phyloP scores from a whole-genome alignment of 176 grass and related monocot species.

The Lolium multiflorum region DNA sequence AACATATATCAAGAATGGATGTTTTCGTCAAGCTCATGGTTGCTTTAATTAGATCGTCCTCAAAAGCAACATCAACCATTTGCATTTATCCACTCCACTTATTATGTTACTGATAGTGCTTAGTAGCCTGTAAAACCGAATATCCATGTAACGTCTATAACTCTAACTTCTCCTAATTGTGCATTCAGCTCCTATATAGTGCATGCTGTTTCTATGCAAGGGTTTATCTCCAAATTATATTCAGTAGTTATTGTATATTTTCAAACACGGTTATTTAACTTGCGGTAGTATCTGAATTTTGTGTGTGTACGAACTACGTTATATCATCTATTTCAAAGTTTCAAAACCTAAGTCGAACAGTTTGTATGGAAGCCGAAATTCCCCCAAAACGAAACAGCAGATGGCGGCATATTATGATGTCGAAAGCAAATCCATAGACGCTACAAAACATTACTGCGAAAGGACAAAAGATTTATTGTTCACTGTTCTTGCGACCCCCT shows the following conservation, averaged over 20 bases:
- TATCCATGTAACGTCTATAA: background rate
- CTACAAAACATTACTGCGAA: too few relatives aligned
- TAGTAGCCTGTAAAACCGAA: background rate
- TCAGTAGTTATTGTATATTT: too few relatives aligned
- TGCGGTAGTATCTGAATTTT: background rate
- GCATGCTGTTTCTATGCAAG: too few relatives aligned
- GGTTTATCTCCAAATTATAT: too few relatives aligned
- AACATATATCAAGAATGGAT: background rate
- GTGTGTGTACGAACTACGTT: background rate
- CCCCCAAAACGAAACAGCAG: background rate
- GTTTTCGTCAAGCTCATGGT: background rate
- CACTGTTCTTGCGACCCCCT: too few relatives aligned
- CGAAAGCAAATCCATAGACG: too few relatives aligned
- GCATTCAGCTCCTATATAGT: background rate
- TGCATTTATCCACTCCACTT: background rate
- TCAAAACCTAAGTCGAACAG: background rate
- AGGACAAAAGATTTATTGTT: too few relatives aligned
- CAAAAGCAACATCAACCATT: too few relatives aligned
- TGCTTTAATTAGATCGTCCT: background rate
- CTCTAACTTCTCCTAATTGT: background rate
- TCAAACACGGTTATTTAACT: too few relatives aligned
- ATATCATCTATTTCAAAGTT: background rate
- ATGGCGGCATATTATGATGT: background rate
- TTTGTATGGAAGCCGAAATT: background rate
- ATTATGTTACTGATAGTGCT: background rate